These are phyloP conservation scores for Polyrhizophydium stewartii DNA, from an alignment of 371 early-diverging fungal genomes.

Conservation along the genomic window DNA sequence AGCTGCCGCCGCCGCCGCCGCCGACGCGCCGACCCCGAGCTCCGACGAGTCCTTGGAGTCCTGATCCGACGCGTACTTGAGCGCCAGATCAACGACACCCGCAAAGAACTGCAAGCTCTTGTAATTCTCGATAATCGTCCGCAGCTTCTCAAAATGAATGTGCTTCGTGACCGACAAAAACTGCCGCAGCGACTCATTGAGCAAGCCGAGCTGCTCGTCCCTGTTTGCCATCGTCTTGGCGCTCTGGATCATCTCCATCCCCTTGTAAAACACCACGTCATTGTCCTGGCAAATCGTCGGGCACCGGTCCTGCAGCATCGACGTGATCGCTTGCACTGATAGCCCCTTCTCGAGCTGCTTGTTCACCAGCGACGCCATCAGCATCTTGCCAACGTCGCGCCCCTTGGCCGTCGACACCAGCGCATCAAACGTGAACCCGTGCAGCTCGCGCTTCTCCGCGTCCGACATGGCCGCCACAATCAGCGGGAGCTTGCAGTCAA, in stretches of 20 bases:
- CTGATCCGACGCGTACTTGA: slow-evolving; percentile 60
- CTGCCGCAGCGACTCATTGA: slow-evolving; percentile 54
- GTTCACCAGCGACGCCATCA: slow-evolving; percentile 69
- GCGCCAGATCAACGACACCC: slow-evolving; percentile 63
- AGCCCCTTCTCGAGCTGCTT: slow-evolving; percentile 56
- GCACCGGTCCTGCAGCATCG: slow-evolving; percentile 60
- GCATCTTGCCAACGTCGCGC: slow-evolving; percentile 55
- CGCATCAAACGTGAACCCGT: slow-evolving; percentile 52
- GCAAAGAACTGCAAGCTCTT: slow-evolving; percentile 44
- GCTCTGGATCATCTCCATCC: slow-evolving; percentile 29
- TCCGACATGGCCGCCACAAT: slow-evolving; percentile 36
- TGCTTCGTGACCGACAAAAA: slow-evolving; percentile 45
- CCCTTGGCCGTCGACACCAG: slow-evolving; percentile 61
- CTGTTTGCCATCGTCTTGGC: slow-evolving; percentile 18
- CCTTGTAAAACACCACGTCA: slow-evolving; percentile 70
- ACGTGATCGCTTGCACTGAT: slow-evolving; percentile 40
- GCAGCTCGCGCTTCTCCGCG: slow-evolving; percentile 34
- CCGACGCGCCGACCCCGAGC: neutral
- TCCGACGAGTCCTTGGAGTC: slow-evolving; percentile 52
- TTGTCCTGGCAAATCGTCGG: slow-evolving; percentile 65
- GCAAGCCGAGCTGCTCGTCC: slow-evolving; percentile 40
- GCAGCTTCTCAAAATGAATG: slow-evolving; percentile 53
- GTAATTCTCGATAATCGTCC: slow-evolving; percentile 54
- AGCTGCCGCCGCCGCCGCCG: too few species aligned
- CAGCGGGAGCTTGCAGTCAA: slow-evolving; percentile 61